phyloP scores from a whole-genome alignment of 2,329 filamentous ascomycete species.

The Xylaria sp. region DNA sequence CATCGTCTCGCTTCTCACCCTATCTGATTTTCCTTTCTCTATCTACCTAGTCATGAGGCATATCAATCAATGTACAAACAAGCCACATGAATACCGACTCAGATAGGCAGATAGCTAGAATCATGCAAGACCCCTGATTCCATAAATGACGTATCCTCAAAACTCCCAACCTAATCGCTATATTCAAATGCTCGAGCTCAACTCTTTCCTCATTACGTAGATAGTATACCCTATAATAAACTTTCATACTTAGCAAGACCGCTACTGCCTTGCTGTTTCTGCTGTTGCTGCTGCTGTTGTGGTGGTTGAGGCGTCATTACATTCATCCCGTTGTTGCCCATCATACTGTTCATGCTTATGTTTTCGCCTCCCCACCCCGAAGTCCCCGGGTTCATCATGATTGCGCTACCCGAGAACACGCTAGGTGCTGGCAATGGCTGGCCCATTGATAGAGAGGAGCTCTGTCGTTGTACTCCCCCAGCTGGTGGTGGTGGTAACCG shows the following conservation, averaged over 20 bases:
- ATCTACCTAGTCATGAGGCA: too few relatives aligned
- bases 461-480: slow-evolving; percentile 39
- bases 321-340: slow-evolving; percentile 15
- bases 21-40: too few relatives aligned
- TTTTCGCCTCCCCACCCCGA: slow-evolving; percentile 28
- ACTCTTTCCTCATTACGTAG: slow-evolving; percentile 4
- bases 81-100: too few relatives aligned
- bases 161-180: too few relatives aligned
- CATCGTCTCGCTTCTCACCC: too few relatives aligned
- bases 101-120: too few relatives aligned
- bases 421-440: slow-evolving; percentile 29
- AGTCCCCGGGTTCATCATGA: slow-evolving; percentile 37
- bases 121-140: too few relatives aligned
- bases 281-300: slow-evolving; percentile 44
- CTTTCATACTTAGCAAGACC: slow-evolving; percentile 73
- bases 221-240: slow-evolving; percentile 60
- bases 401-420: slow-evolving; percentile 30
- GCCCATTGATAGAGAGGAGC: slow-evolving; percentile 36
- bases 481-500: slow-evolving; percentile 56
- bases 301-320: slow-evolving; percentile 23
- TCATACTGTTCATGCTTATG: slow-evolving; percentile 38
- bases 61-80: too few relatives aligned
- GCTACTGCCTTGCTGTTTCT: slow-evolving; percentile 45
- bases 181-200: not conserved
- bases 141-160: too few relatives aligned